Evolutionary conservation across 352 stramenopile species (phyloP).

Genomic region (Aphanomyces euteiches): DNA sequence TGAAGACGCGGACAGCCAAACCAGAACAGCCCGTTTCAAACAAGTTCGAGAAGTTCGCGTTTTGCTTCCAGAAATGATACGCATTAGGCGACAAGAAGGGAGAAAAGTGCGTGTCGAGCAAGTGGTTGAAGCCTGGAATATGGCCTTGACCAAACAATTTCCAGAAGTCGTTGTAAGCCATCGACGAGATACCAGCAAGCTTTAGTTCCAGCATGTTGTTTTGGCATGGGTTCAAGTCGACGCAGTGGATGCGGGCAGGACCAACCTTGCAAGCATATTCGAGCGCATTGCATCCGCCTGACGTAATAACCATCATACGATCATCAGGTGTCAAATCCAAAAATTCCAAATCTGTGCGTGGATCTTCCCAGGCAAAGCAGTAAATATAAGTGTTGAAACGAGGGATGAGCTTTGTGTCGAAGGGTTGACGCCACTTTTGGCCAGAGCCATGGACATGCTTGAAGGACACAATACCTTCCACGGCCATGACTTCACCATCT

Average conservation of each 20-base stretch:
- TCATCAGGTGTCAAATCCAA: constrained; percentile 38
- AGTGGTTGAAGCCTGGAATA: constrained; percentile 31
- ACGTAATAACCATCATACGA: constrained; percentile 41
- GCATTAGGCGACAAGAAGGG: constrained; percentile 31
- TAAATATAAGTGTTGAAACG: constrained; percentile 29
- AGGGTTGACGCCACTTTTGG: constrained; percentile 24
- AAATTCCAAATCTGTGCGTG: constrained; percentile 37
- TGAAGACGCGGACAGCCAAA: constrained; percentile 35
- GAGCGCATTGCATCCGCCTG: constrained; percentile 39
- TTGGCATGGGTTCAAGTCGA: constrained; percentile 43
- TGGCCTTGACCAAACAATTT: constrained; percentile 37
- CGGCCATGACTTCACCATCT: constrained; percentile 9
- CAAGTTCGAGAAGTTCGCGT: constrained; percentile 32
- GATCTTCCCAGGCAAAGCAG: constrained; percentile 39
- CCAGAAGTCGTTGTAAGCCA: constrained; percentile 38
- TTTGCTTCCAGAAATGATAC: constrained; percentile 39
- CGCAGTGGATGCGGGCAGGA: constrained; percentile 34
- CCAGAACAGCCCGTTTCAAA: constrained; percentile 39
- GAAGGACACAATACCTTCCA: constrained; percentile 7
- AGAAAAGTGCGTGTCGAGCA: constrained; percentile 34
- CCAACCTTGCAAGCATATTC: constrained; percentile 39
- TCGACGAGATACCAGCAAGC: constrained; percentile 33
- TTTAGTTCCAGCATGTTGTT: constrained; percentile 43
- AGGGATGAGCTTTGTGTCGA: constrained; percentile 17
- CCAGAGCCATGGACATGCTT: constrained; percentile 17